Evolutionary conservation across 1,284 basidiomycete species (phyloP).

Genomic region (Leccinum pallidistipes): DNA sequence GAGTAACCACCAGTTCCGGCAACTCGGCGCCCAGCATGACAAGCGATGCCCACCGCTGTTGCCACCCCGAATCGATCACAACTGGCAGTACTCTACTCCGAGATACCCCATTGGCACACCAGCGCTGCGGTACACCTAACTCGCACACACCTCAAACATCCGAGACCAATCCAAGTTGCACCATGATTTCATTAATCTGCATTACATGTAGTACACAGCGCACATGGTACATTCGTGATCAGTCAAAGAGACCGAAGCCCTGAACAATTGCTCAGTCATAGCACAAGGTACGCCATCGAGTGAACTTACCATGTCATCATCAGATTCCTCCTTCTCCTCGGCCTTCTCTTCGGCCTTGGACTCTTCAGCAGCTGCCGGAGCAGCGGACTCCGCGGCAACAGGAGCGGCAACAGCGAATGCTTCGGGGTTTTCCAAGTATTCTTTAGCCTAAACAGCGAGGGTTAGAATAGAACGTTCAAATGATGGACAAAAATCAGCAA

Average conservation of each 20-base stretch:
- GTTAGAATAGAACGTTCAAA: constrained; percentile 27
- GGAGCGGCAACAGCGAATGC: constrained; percentile 84
- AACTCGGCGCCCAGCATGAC: constrained; percentile 9
- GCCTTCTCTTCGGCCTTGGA: constrained; percentile 77
- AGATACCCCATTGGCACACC: constrained; percentile 14
- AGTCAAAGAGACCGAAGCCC: constrained; percentile 91
- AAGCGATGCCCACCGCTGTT: not conserved
- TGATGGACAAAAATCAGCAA: constrained; percentile 18
- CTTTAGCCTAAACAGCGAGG: constrained; percentile 74
- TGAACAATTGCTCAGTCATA: constrained; percentile 30
- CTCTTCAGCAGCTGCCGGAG: constrained; percentile 48
- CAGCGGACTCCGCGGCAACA: constrained; percentile 55
- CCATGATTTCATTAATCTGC: constrained; percentile 18
- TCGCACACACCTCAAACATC: not conserved
- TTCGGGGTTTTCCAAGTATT: constrained; percentile 95
- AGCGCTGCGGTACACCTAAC: not conserved
- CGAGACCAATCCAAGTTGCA: constrained; percentile 4
- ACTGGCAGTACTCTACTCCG: constrained; percentile 10
- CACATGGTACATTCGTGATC: constrained; percentile 27
- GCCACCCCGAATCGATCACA: too few relatives aligned
- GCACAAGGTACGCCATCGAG: not conserved
- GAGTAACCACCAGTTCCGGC: too few relatives aligned
- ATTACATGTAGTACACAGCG: constrained; percentile 24
- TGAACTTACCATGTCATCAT: constrained; percentile 70
- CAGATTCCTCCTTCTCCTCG: constrained; percentile 55